Percentiles rank a stretch among this genome's conserved stretches.
phyloP scores from a whole-genome alignment of 768 basidiomycete genomes.

The Tylopilus intermedius region DNA sequence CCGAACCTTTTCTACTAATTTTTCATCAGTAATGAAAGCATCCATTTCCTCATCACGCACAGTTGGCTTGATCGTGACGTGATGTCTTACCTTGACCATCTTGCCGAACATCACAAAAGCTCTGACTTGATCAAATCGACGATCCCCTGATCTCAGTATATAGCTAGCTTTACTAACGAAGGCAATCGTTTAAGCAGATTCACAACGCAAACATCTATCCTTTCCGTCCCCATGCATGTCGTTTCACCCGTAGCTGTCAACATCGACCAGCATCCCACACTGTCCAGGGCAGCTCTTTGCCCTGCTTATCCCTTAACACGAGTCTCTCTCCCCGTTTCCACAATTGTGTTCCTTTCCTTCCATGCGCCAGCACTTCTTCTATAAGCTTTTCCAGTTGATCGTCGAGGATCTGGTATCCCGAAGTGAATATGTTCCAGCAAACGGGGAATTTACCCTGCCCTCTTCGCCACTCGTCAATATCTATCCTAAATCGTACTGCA shows the following conservation, averaged over 20 bases:
- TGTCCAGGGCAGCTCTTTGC: conserved; percentile 1
- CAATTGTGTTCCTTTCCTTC: conserved; percentile 1
- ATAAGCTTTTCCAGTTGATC: conserved; percentile 3
- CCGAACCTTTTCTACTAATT: too few relatives aligned
- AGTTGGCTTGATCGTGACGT: too few relatives aligned
- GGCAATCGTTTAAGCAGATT: too few relatives aligned
- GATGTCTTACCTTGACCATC: too few relatives aligned
- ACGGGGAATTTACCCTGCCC: background rate
- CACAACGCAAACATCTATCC: background rate
- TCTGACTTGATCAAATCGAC: too few relatives aligned
- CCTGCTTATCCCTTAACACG: background rate
- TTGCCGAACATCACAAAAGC: too few relatives aligned
- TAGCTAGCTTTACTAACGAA: too few relatives aligned
- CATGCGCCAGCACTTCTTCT: background rate
- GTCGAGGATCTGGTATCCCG: conserved; percentile 8
- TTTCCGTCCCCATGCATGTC: background rate
- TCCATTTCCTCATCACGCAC: too few relatives aligned
- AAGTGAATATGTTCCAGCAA: conserved; percentile 10
- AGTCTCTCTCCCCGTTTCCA: conserved; percentile 9
- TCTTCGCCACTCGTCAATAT: background rate
- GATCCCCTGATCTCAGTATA: too few relatives aligned
- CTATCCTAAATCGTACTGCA: conserved; percentile 4
- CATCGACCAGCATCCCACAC: conserved; percentile 18
- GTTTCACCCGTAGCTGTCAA: background rate
- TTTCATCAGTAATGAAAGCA: too few relatives aligned